Conservation (phyloP, 2,329 filamentous ascomycete genomes). For the Aspergillus aculeatus region DNA sequence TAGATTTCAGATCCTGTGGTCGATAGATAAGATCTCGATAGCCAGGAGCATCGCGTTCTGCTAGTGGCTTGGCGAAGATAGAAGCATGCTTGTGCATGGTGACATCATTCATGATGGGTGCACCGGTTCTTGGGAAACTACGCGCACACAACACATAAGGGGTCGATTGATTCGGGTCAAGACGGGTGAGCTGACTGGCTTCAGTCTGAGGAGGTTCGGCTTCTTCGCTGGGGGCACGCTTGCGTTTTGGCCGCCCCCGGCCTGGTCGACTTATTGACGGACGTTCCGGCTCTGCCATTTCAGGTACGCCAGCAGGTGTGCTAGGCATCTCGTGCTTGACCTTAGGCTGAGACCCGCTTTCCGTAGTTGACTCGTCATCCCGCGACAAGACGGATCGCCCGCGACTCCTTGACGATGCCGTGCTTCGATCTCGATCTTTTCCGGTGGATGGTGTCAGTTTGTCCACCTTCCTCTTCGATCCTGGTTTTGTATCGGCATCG, state of each 20-base stretch:
- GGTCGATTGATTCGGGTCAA: constrained; percentile 30
- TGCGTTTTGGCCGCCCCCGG: constrained; percentile 39
- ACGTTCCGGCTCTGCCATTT: constrained; percentile 34
- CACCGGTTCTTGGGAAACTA: constrained; percentile 64
- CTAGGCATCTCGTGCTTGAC: constrained; percentile 36
- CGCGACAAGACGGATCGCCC: constrained; percentile 37
- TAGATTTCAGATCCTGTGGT: constrained; percentile 74
- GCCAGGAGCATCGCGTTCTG: constrained; percentile 71
- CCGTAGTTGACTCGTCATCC: constrained; percentile 29
- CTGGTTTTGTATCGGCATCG: constrained; percentile 21
- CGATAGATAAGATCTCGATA: constrained; percentile 72
- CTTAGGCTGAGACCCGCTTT: constrained; percentile 19
- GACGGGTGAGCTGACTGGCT: constrained; percentile 26
- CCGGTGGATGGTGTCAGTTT: constrained; percentile 23
- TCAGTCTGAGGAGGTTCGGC: constrained; percentile 28
- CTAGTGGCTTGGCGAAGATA: constrained; percentile 73
- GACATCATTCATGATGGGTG: constrained; percentile 72
- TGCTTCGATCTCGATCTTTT: constrained; percentile 34
- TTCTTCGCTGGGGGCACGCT: constrained; percentile 40
- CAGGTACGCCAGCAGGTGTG: constrained; percentile 35
- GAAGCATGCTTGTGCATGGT: constrained; percentile 74
- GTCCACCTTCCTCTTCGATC: constrained; percentile 26
- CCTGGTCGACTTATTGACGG: constrained; percentile 26
- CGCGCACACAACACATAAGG: constrained; percentile 44
- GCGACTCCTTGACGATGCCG: constrained; percentile 38